Evolutionary conservation across 768 basidiomycete genomes (phyloP).

Genomic region (Calvatia gigantea): DNA sequence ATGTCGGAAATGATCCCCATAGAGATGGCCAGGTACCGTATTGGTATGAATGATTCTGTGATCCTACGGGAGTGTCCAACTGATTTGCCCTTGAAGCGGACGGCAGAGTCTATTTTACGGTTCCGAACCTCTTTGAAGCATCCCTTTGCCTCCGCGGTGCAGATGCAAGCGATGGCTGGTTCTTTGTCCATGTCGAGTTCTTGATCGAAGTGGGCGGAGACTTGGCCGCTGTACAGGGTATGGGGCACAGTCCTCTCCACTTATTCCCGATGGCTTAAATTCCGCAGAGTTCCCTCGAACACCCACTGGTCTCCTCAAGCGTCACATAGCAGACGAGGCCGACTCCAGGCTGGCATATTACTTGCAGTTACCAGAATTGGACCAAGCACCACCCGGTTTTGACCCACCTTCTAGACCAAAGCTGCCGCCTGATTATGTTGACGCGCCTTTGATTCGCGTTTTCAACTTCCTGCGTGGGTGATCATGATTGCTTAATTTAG

Average conservation of each 20-base stretch:
- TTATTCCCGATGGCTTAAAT: background rate
- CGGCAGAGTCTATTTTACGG: slow-evolving; percentile 77
- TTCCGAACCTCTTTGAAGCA: slow-evolving; percentile 68
- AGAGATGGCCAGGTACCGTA: slow-evolving; percentile 71
- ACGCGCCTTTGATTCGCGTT: slow-evolving; percentile 80
- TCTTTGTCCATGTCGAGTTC: slow-evolving; percentile 77
- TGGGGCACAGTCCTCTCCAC: background rate
- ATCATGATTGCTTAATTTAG: background rate
- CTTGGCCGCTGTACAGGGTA: slow-evolving; percentile 68
- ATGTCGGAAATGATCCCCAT: slow-evolving; percentile 78
- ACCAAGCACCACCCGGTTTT: slow-evolving; percentile 37
- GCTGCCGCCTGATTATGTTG: slow-evolving; percentile 60
- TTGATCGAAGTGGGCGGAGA: slow-evolving; percentile 72
- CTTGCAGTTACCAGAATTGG: slow-evolving; percentile 40
- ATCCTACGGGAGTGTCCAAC: slow-evolving; percentile 16
- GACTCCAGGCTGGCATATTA: slow-evolving; percentile 66
- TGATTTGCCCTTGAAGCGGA: slow-evolving; percentile 40
- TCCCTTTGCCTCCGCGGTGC: slow-evolving; percentile 74
- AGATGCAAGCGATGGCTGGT: slow-evolving; percentile 75
- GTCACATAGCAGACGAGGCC: slow-evolving; percentile 71
- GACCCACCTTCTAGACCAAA: slow-evolving; percentile 40
- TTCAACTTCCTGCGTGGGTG: slow-evolving; percentile 87
- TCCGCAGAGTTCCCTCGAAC: slow-evolving; percentile 66
- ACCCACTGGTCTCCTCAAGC: slow-evolving; percentile 59
- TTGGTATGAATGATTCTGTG: slow-evolving; percentile 39